Percentiles rank a stretch among this genome's conserved stretches.
phyloP scores from a whole-genome alignment of 768 basidiomycete species.

The Suillus variegatus region DNA sequence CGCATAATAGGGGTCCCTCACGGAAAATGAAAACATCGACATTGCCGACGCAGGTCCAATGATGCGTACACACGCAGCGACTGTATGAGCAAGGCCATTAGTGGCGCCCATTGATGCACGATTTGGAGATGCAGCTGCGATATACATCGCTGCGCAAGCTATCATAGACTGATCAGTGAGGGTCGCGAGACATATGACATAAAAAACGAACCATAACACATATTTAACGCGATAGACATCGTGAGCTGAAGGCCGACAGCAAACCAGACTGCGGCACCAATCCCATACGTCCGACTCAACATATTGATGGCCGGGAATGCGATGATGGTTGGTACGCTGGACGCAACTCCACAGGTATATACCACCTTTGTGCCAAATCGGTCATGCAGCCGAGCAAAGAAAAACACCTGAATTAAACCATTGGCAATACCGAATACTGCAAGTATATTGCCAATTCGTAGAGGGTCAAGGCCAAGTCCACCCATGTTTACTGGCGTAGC shows the following conservation, averaged over 20 bases:
- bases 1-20: slow-evolving; percentile 10
- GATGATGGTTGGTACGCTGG: slow-evolving; percentile 45
- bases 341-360: slow-evolving; percentile 39
- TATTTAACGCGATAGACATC: slow-evolving; percentile 33
- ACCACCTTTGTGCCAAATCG: slow-evolving; percentile 59
- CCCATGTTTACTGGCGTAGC: slow-evolving; percentile 19
- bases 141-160: slow-evolving; percentile 74
- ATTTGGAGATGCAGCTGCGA: slow-evolving; percentile 66
- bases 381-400: slow-evolving; percentile 57
- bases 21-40: slow-evolving; percentile 39
- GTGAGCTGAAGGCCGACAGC: slow-evolving; percentile 47
- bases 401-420: slow-evolving; percentile 56
- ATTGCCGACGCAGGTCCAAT: slow-evolving; percentile 35
- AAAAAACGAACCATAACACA: slow-evolving; percentile 36
- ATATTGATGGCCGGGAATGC: slow-evolving; percentile 47
- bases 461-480: slow-evolving; percentile 15
- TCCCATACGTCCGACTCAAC: slow-evolving; percentile 38
- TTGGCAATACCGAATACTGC: slow-evolving; percentile 21
- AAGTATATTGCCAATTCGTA: slow-evolving; percentile 21
- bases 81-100: slow-evolving; percentile 50
- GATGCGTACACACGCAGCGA: slow-evolving; percentile 32
- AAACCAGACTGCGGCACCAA: slow-evolving; percentile 45
- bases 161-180: neutral
- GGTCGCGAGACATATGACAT: neutral
- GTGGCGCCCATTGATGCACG: slow-evolving; percentile 64